These are phyloP conservation scores for Pseudomicrostroma phylloplanum DNA, from an alignment of 1,284 basidiomycete species.

Conservation along the genomic window DNA sequence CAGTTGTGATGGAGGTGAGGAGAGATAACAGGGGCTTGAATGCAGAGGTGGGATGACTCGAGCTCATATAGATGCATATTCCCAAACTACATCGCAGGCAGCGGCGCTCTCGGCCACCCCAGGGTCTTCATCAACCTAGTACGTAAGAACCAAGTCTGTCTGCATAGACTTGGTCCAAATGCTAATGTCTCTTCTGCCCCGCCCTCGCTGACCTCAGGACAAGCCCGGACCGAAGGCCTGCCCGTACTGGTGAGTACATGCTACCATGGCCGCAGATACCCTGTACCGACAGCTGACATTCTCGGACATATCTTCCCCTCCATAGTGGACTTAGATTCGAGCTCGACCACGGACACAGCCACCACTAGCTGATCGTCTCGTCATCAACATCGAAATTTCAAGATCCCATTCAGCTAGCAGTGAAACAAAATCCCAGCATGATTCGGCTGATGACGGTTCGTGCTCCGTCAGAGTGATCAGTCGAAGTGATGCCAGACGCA, in stretches of 20 bases:
- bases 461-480: too few species aligned
- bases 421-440: too few species aligned
- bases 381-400: too few species aligned
- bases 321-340: slow-evolving; percentile 13
- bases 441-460: too few species aligned
- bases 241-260: slow-evolving; percentile 37
- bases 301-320: neutral
- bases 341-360: slow-evolving; percentile 7
- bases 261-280: neutral
- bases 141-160: neutral
- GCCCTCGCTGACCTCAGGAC: slow-evolving; percentile 45
- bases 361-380: neutral
- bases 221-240: slow-evolving; percentile 46
- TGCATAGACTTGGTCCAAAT: neutral
- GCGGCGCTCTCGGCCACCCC: slow-evolving; percentile 91
- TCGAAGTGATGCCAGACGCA: too few species aligned
- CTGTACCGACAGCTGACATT: neutral
- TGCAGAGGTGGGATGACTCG: too few species aligned
- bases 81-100: slow-evolving; percentile 58
- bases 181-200: neutral
- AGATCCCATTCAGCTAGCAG: too few species aligned
- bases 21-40: neutral
- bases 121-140: slow-evolving; percentile 87
- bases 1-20: slow-evolving; percentile 69
- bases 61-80: too few species aligned